Evolutionary conservation across 2,329 filamentous ascomycete species (phyloP), one percentile per base, ranked within the genome.

Genomic region (Hymenoscyphus linearis): DNA sequence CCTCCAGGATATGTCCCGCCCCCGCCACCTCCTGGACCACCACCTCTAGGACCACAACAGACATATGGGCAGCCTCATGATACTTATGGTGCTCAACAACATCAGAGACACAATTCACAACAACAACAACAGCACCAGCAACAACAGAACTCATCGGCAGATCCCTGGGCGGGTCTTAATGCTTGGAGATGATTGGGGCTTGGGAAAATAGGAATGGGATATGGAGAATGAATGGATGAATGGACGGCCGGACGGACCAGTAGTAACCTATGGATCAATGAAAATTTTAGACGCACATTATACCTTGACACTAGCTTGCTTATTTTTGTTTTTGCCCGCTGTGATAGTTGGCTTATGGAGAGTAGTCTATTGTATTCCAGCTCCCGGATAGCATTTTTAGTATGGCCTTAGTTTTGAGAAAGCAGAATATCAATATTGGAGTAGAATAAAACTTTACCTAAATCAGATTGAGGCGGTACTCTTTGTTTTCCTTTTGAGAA

Each of bases 111-210:
- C 60, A 77, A 57, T 50, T 59, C 59, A 52, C 36, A 59, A 55
- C 72, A 74, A 55, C 72, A 74, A 66, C 71, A 74, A 55, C 68
- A 71, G 34, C 61, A 67, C 13, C 44, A 50, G 44, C 44, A 50
- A 25, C 44, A 50, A 25, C 44, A 50, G 44, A 50, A 18, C 44
- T 50, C 44, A 18, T 50, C 44, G 44, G 68, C 70, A 64, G 86
- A 91, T 78, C 87, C 87, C 7, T 91, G 86, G 86, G 86, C 86
- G 16, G 87, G 87, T 4, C 73, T 91, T 67, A 87, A 82, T 75
- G 83, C 82, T 53, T 90, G 87, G 87, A 88, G 87, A 73, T 89
- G 61, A 60, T 50, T n/a, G 7, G 52, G 26, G 40, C 1, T 16
- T 53, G 26, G 52, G 25, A 9, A 3, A 52, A 52, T 16, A 9